Conservation (phyloP, 176 grass and related monocot genomes). For the Avena eriantha region DNA sequence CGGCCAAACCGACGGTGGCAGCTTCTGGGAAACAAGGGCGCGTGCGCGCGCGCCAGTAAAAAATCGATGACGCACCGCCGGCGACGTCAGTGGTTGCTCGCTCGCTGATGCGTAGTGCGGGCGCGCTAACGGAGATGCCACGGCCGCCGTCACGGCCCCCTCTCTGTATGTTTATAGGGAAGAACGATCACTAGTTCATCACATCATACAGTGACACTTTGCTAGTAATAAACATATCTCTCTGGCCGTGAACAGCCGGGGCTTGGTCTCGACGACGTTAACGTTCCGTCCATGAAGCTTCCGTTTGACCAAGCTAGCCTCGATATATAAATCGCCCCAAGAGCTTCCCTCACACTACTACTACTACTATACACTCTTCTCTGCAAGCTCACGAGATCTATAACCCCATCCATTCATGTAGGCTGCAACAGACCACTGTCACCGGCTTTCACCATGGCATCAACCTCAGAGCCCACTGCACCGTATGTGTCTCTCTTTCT, state of each 20-base stretch:
- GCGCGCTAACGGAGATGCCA: background rate
- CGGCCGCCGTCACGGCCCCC: background rate
- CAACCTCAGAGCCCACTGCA: constrained; percentile 23
- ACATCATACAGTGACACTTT: background rate
- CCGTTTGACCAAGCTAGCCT: constrained; percentile 42
- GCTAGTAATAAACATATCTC: background rate
- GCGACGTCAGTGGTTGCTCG: background rate
- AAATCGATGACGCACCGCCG: background rate
- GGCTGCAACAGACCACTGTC: background rate
- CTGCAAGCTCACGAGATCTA: background rate
- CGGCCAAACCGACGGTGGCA: background rate
- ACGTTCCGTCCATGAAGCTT: constrained; percentile 47
- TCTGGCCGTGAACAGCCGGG: background rate
- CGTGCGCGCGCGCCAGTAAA: background rate
- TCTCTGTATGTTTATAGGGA: background rate
- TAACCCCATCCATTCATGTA: constrained; percentile 9
- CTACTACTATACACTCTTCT: background rate
- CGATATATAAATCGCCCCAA: constrained; percentile 19
- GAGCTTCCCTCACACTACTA: constrained; percentile 10
- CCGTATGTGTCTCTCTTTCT: background rate
- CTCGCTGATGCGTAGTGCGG: background rate
- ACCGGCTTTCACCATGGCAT: constrained; percentile 27
- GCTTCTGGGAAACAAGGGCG: constrained; percentile 23
- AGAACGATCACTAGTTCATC: background rate
- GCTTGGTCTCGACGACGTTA: constrained; percentile 41